A percentile compares a stretch with the other conserved stretches of the same genome.
Evolutionary conservation across 352 stramenopile species (phyloP).

Genomic region (Lagenidium sp.): DNA sequence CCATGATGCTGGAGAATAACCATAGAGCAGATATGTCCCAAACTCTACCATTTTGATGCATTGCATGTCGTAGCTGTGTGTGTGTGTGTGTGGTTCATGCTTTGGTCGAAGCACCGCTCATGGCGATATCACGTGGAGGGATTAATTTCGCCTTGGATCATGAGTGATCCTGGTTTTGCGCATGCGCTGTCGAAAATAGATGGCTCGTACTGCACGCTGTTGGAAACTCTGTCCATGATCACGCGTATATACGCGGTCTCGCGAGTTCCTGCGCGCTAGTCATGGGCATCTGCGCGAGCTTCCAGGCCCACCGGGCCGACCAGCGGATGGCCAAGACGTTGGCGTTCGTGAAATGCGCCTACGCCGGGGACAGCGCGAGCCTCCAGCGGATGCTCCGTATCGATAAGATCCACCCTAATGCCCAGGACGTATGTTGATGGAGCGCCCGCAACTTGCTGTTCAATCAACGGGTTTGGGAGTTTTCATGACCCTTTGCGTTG

Average conservation of each 20-base stretch:
- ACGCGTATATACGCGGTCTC: too few relatives aligned
- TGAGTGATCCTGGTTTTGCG: conserved; percentile 1
- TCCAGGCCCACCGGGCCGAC: conserved; percentile 12
- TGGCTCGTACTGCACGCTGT: too few relatives aligned
- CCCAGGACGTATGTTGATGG: conserved; percentile 35
- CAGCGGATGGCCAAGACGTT: conserved; percentile 23
- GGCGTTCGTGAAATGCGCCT: conserved; percentile 47
- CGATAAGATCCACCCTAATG: conserved; percentile 36
- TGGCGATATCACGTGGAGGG: neutral
- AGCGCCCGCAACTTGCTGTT: too few relatives aligned
- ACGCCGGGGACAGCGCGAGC: conserved; percentile 33
- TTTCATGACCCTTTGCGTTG: neutral
- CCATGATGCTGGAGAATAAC: conserved; percentile 87
- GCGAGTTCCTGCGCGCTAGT: neutral
- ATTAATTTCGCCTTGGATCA: neutral
- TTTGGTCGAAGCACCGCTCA: too few relatives aligned
- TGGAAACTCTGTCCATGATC: too few relatives aligned
- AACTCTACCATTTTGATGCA: too few relatives aligned
- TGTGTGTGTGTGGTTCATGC: too few relatives aligned
- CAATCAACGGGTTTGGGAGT: too few relatives aligned
- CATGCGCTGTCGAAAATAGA: too few relatives aligned
- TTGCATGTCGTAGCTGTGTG: too few relatives aligned
- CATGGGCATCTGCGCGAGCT: conserved; percentile 17
- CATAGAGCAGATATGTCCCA: conserved; percentile 78
- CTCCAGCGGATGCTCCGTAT: conserved; percentile 41